Evolutionary conservation across 305 asterid genomes (phyloP).

Genomic region (Solanum hybrid): DNA sequence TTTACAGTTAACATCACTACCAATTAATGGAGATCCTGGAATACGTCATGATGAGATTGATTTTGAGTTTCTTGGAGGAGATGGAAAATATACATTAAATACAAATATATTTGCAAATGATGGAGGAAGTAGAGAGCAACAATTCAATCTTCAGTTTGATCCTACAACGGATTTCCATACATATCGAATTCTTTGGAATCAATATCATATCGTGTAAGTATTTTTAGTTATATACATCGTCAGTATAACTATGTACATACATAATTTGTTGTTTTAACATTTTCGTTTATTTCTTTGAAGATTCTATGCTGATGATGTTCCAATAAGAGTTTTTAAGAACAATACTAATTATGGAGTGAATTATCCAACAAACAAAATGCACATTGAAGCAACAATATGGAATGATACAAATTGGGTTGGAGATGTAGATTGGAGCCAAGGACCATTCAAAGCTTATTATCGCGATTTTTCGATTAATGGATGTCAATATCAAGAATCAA

Average conservation of each 20-base stretch:
- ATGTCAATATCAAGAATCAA: neutral
- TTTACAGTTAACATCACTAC: conserved; percentile 21
- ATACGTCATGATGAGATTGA: conserved; percentile 26
- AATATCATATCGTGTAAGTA: conserved; percentile 18
- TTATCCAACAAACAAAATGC: conserved; percentile 17
- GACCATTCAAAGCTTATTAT: conserved; percentile 10
- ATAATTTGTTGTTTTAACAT: neutral
- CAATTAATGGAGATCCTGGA: neutral
- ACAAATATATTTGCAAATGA: conserved; percentile 31
- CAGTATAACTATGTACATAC: neutral
- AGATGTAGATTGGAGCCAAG: conserved; percentile 3
- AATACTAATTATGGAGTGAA: neutral
- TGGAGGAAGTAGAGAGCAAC: conserved; percentile 25
- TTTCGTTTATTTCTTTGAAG: neutral
- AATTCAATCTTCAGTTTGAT: conserved; percentile 27
- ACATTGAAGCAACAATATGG: conserved; percentile 19
- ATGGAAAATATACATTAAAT: conserved; percentile 4
- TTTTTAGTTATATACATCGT: neutral
- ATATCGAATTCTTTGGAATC: conserved; percentile 28
- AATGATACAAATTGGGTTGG: conserved; percentile 11
- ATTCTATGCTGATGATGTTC: conserved; percentile 20
- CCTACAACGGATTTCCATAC: conserved; percentile 18
- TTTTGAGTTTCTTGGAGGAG: conserved; percentile 25
- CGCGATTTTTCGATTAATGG: conserved; percentile 1
- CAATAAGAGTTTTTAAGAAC: conserved; percentile 31